These are phyloP conservation scores for Karstenula rhodostoma DNA, from an alignment of 2,329 filamentous ascomycete species.

Conservation along the genomic window DNA sequence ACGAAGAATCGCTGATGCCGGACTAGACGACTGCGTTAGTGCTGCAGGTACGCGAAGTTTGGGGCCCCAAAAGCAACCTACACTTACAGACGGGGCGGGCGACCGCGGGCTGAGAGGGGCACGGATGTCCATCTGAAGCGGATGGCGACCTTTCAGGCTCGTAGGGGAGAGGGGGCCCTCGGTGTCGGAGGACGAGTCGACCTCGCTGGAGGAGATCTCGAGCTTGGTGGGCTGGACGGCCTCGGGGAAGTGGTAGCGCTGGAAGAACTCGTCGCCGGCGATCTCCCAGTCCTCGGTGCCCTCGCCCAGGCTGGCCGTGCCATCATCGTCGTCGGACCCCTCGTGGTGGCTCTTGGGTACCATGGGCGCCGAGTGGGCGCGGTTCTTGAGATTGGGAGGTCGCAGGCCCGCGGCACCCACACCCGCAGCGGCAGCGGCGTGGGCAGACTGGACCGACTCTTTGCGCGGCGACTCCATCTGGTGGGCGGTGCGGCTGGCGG, in stretches of 20 bases:
- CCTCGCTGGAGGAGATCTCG: constrained; percentile 34
- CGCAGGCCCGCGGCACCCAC: constrained; percentile 29
- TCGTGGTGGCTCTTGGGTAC: constrained; percentile 35
- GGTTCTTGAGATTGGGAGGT: constrained; percentile 42
- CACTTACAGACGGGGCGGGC: constrained; percentile 33
- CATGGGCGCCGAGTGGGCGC: constrained; percentile 49
- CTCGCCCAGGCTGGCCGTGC: constrained; percentile 61
- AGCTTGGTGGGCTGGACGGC: constrained; percentile 30
- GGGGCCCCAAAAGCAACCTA: constrained; percentile 28
- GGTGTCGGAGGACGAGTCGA: constrained; percentile 46
- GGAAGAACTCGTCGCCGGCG: constrained; percentile 51
- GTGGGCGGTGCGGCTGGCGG: constrained; percentile 31
- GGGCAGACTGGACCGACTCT: constrained; percentile 14
- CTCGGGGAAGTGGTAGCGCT: constrained; percentile 50
- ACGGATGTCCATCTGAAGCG: constrained; percentile 20
- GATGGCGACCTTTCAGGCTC: constrained; percentile 36
- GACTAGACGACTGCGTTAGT: constrained; percentile 36
- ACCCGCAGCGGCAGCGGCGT: neutral
- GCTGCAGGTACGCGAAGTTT: neutral
- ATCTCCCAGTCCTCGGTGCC: constrained; percentile 59
- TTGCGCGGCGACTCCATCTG: constrained; percentile 27
- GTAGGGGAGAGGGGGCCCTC: constrained; percentile 50
- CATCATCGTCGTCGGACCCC: constrained; percentile 29
- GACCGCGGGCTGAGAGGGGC: constrained; percentile 26
- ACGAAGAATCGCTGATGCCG: constrained; percentile 35